Conservation (phyloP, 1,284 basidiomycete genomes). For the Kalmanozyma brasiliensis region DNA sequence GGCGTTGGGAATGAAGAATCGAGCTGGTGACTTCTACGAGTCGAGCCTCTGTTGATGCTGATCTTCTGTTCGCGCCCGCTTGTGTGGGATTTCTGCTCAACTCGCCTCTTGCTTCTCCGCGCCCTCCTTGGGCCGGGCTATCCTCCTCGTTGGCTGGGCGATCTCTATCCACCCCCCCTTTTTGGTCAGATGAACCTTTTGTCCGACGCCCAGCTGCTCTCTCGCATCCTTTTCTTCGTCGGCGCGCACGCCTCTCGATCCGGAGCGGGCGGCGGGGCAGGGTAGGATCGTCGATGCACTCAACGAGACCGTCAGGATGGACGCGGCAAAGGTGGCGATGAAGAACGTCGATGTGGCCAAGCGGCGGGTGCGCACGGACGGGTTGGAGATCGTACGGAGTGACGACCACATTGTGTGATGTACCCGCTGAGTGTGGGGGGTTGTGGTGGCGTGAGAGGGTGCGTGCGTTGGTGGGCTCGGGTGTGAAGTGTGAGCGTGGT, state of each 20-base stretch:
- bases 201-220: conserved; percentile 19
- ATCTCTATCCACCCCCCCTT: conserved; percentile 59
- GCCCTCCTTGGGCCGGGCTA: no score
- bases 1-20: no score
- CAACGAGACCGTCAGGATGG: conserved; percentile 51
- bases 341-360: conserved; percentile 49
- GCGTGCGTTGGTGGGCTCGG: no score
- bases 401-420: conserved; percentile 11
- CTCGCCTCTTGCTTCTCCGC: no score
- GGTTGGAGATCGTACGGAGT: conserved; percentile 13
- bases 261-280: conserved; percentile 42
- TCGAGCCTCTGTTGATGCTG: no score
- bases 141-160: conserved; percentile 19
- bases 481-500: no score
- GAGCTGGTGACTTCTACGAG: no score
- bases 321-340: conserved; percentile 49
- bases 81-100: no score
- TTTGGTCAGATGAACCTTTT: conserved; percentile 42
- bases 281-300: conserved; percentile 54
- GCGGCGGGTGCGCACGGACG: conserved; percentile 27
- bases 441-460: no score
- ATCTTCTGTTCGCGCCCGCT: no score
- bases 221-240: conserved; percentile 8
- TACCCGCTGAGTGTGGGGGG: no score
- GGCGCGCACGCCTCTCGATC: conserved; percentile 10